Evolutionary conservation across 2,329 filamentous ascomycete species (phyloP).

Genomic region (Geosmithia putterillii): DNA sequence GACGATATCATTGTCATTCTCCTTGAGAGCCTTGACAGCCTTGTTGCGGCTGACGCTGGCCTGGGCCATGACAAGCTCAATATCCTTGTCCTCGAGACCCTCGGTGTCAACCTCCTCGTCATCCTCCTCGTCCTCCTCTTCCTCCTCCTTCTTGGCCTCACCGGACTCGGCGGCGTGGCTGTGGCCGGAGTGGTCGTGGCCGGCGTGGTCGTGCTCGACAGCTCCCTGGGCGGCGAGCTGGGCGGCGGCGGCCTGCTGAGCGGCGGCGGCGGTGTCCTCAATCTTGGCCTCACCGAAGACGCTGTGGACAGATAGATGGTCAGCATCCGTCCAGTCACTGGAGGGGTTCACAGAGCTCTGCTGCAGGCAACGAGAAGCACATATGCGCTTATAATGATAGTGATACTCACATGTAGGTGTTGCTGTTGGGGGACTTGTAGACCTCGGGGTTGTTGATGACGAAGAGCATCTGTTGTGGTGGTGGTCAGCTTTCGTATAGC

Average conservation of each 20-base stretch:
- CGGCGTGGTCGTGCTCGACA: slow-evolving; percentile 54
- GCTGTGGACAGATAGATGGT: slow-evolving; percentile 30
- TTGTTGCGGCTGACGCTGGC: slow-evolving; percentile 95
- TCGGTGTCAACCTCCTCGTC: slow-evolving; percentile 91
- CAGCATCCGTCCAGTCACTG: no score
- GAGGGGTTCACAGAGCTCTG: neutral
- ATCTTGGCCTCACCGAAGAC: slow-evolving; percentile 99
- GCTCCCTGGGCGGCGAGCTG: slow-evolving; percentile 75
- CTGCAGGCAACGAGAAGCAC: neutral
- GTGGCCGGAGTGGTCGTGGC: slow-evolving; percentile 60
- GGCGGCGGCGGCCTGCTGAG: slow-evolving; percentile 89
- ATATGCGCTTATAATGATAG: neutral
- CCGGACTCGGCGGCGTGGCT: slow-evolving; percentile 48
- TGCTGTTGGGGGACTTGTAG: slow-evolving; percentile 98
- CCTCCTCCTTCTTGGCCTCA: slow-evolving; percentile 63
- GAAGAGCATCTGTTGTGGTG: slow-evolving; percentile 72
- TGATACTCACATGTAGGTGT: slow-evolving; percentile 98
- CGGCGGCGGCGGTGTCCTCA: slow-evolving; percentile 97
- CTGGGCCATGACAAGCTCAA: slow-evolving; percentile 98
- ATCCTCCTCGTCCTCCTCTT: slow-evolving; percentile 91
- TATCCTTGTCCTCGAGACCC: slow-evolving; percentile 97
- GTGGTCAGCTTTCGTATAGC: slow-evolving; percentile 9
- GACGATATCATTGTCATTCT: slow-evolving; percentile 99
- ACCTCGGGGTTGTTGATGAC: slow-evolving; percentile 99
- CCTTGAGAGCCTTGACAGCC: slow-evolving; percentile 95